A percentile compares a stretch with the other conserved stretches of the same genome.
These are phyloP conservation scores for Daedalea quercina DNA, from an alignment of 768 basidiomycete species.

Conservation along the genomic window DNA sequence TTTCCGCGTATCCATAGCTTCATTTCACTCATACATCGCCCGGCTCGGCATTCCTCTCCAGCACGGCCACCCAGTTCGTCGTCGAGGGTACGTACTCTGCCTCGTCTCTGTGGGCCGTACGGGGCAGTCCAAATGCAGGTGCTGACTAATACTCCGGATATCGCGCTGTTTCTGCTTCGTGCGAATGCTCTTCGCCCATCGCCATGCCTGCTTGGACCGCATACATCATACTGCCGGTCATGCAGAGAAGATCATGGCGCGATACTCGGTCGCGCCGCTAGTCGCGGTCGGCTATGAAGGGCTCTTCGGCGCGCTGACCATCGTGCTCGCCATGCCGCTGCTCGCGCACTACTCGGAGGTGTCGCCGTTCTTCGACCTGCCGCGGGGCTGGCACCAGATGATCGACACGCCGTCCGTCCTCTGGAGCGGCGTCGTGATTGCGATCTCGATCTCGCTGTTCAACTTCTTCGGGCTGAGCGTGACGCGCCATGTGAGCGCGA, in stretches of 20 bases:
- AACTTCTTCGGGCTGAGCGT: conserved; percentile 82
- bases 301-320: conserved; percentile 78
- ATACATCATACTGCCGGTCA: background rate
- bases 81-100: conserved; percentile 46
- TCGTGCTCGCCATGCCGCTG: conserved; percentile 75
- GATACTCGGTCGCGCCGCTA: conserved; percentile 81
- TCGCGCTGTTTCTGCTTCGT: background rate
- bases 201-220: background rate
- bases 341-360: conserved; percentile 66
- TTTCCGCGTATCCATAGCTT: conserved; percentile 5
- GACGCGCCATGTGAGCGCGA: conserved; percentile 89
- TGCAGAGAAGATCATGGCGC: conserved; percentile 83
- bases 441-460: conserved; percentile 47
- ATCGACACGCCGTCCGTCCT: conserved; percentile 59
- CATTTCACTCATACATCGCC: conserved; percentile 5
- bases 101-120: background rate
- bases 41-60: conserved; percentile 21
- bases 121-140: background rate
- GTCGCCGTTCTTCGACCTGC: conserved; percentile 71
- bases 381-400: conserved; percentile 87
- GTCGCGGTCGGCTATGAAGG: conserved; percentile 95
- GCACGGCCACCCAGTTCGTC: conserved; percentile 89
- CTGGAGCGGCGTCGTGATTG: conserved; percentile 39
- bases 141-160: background rate
- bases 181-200: background rate